These are phyloP conservation scores for Vitis cinerea DNA, from an alignment of 164 flowering plant genomes.

Conservation along the genomic window DNA sequence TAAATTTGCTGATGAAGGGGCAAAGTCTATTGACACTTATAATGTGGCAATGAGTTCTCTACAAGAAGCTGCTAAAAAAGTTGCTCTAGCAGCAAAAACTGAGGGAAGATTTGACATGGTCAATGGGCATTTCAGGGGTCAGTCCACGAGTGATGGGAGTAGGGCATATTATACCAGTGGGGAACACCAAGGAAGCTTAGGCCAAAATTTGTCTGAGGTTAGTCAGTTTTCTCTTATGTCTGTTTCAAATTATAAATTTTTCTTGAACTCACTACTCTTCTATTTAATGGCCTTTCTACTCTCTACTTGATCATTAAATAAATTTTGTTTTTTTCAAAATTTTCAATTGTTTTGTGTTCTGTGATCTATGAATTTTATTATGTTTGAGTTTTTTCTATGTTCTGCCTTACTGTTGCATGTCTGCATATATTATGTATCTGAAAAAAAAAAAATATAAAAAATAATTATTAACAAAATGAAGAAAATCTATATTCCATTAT, in stretches of 20 bases:
- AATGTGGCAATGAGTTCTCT: constrained; percentile 56
- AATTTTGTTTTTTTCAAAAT: background rate
- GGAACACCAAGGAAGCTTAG: constrained; percentile 25
- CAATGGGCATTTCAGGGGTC: constrained; percentile 43
- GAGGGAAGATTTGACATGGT: constrained; percentile 36
- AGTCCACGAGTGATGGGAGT: constrained; percentile 18
- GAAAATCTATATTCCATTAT: no score
- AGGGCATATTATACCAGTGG: constrained; percentile 12
- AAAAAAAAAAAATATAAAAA: no score
- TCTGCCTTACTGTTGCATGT: no score
- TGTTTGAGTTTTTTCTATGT: background rate
- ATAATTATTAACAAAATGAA: no score
- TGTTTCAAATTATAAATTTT: constrained; percentile 16
- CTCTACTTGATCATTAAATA: background rate
- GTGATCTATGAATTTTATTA: background rate
- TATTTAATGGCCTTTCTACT: background rate
- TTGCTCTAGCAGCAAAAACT: constrained; percentile 47
- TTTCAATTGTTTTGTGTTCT: no score
- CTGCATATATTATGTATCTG: no score
- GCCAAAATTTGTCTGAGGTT: constrained; percentile 52
- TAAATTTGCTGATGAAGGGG: constrained; percentile 70
- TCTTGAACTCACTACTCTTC: background rate
- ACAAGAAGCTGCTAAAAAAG: constrained; percentile 55
- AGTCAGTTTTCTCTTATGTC: constrained; percentile 13
- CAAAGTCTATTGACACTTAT: constrained; percentile 44